Conservation (phyloP, 1,284 basidiomycete species). For the Pseudozyma thailandica region DNA sequence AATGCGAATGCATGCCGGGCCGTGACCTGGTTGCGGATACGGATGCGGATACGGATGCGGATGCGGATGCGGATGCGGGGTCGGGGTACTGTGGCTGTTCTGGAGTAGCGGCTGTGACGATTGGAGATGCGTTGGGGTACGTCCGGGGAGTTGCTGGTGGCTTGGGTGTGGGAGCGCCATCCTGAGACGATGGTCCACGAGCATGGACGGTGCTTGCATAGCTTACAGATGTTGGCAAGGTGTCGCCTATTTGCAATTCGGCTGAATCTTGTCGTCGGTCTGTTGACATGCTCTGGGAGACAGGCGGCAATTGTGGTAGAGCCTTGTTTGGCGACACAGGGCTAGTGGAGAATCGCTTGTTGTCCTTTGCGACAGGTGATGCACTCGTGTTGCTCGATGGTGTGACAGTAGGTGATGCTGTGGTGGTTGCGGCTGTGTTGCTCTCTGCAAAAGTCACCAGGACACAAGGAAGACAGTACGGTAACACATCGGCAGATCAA, state of each 20-base stretch:
- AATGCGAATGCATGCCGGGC: constrained; percentile 5
- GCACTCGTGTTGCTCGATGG: constrained; percentile 8
- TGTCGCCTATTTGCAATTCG: constrained; percentile 4
- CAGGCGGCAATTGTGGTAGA: constrained; percentile 22
- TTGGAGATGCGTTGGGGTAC: constrained; percentile 10
- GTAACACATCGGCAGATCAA: neutral
- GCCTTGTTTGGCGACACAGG: constrained; percentile 32
- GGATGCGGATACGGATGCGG: constrained; percentile 5
- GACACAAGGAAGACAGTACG: neutral
- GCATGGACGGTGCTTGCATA: constrained; percentile 20
- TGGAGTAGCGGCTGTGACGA: constrained; percentile 33
- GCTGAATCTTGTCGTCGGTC: constrained; percentile 12
- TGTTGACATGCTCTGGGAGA: neutral
- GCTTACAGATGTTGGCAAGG: constrained; percentile 10
- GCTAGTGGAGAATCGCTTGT: constrained; percentile 20
- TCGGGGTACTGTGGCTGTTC: constrained; percentile 21
- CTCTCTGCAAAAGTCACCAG: neutral
- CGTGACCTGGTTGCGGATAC: constrained; percentile 3
- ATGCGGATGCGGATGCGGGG: constrained; percentile 5
- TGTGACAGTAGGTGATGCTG: constrained; percentile 1
- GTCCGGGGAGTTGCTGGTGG: constrained; percentile 24
- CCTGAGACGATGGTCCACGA: constrained; percentile 16
- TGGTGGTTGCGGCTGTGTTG: neutral
- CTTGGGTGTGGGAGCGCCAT: constrained; percentile 25
- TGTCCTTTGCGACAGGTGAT: neutral